Percentiles rank a stretch among this genome's conserved stretches.
phyloP scores from a whole-genome alignment of 441 rosid species.

The Omphalea diandra region DNA sequence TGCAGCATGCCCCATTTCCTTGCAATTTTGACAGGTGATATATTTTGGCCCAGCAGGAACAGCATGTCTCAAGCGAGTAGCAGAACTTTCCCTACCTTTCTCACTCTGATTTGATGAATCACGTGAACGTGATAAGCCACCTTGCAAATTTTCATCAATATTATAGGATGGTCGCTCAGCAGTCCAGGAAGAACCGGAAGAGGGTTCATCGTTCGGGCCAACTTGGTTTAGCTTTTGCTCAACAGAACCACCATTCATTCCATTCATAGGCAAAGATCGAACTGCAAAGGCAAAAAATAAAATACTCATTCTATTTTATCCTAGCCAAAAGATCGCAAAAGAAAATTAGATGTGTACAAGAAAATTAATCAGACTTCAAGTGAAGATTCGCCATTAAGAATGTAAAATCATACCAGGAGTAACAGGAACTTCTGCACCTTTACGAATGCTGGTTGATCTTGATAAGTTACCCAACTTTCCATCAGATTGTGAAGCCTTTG shows the following conservation, averaged over 20 bases:
- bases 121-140: slow-evolving; percentile 45
- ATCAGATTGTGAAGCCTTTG: slow-evolving; percentile 56
- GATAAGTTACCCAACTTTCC: slow-evolving; percentile 50
- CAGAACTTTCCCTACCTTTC: slow-evolving; percentile 49
- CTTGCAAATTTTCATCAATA: slow-evolving; percentile 48
- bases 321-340: neutral
- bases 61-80: slow-evolving; percentile 45
- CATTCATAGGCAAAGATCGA: slow-evolving; percentile 47
- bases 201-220: slow-evolving; percentile 60
- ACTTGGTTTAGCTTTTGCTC: slow-evolving; percentile 54
- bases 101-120: slow-evolving; percentile 59
- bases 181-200: slow-evolving; percentile 54
- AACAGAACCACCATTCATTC: slow-evolving; percentile 30
- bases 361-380: slow-evolving; percentile 5
- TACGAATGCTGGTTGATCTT: slow-evolving; percentile 55
- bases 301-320: slow-evolving; percentile 14
- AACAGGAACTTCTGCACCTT: slow-evolving; percentile 44
- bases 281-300: slow-evolving; percentile 36
- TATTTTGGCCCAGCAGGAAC: slow-evolving; percentile 41
- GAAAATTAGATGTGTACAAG: neutral
- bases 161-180: slow-evolving; percentile 47
- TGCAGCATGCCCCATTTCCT: slow-evolving; percentile 58
- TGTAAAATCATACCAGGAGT: slow-evolving; percentile 51
- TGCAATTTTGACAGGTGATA: slow-evolving; percentile 46
- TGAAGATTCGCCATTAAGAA: slow-evolving; percentile 21